These are phyloP conservation scores for Auricularia auricula-judae DNA, from an alignment of 768 basidiomycete species.

Conservation along the genomic window DNA sequence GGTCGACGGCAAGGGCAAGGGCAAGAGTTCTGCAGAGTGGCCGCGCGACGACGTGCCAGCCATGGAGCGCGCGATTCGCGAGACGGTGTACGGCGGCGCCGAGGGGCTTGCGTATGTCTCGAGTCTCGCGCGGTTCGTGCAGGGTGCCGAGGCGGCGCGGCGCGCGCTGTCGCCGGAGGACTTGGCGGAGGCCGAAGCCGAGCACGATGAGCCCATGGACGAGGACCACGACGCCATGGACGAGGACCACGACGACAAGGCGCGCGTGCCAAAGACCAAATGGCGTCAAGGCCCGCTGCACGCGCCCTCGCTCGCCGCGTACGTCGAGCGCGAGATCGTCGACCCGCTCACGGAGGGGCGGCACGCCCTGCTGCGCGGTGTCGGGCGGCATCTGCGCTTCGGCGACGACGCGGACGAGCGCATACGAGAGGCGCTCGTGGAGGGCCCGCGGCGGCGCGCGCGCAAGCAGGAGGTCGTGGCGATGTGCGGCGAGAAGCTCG, in stretches of 20 bases:
- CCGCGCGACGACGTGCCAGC: not conserved
- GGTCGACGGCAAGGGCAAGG: not conserved
- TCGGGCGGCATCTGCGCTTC: conserved; percentile 4
- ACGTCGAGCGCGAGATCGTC: conserved; percentile 29
- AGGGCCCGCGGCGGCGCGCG: not conserved
- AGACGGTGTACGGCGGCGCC: conserved; percentile 70
- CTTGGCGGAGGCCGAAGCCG: not conserved
- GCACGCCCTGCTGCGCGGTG: conserved; percentile 25
- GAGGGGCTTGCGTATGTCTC: conserved; percentile 68
- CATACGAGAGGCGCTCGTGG: not conserved
- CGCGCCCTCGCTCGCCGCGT: conserved; percentile 22
- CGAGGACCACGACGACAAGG: not conserved
- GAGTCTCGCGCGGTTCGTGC: conserved; percentile 65
- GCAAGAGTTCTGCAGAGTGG: not conserved
- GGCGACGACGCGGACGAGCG: not conserved
- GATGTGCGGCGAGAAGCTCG: conserved; percentile 18
- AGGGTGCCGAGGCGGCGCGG: not conserved
- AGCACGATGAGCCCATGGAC: too few relatives aligned
- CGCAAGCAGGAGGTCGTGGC: not conserved
- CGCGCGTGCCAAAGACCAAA: not conserved
- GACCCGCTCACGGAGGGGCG: conserved; percentile 30
- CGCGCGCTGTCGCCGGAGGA: not conserved
- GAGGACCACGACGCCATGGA: not conserved
- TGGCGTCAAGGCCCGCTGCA: not conserved
- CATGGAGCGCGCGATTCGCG: conserved; percentile 50